These are phyloP conservation scores for Eucalyptus erythrocorys DNA, from an alignment of 345 rosid genomes.

Conservation along the genomic window DNA sequence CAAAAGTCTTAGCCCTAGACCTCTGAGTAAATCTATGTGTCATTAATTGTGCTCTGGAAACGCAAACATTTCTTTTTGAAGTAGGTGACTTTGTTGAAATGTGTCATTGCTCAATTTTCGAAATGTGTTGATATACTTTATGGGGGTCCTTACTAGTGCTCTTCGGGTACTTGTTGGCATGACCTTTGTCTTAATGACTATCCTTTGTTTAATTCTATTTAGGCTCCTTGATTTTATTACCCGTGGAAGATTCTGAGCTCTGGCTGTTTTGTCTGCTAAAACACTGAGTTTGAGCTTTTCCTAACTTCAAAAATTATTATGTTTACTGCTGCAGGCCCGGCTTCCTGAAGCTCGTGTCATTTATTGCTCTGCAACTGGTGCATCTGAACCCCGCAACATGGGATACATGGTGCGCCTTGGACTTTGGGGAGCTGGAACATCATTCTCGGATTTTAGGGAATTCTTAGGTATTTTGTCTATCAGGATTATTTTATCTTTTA, in stretches of 20 bases:
- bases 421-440: slow-evolving; percentile 97
- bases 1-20: not conserved
- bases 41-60: not conserved
- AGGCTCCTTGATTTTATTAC: not conserved
- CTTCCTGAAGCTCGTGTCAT: slow-evolving; percentile 93
- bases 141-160: not conserved
- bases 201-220: not conserved
- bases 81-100: not conserved
- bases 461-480: slow-evolving; percentile 56
- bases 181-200: not conserved
- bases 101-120: not conserved
- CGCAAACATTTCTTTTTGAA: not conserved
- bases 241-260: not conserved
- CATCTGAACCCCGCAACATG: slow-evolving; percentile 99
- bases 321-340: slow-evolving; percentile 50
- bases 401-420: slow-evolving; percentile 99
- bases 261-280: not conserved
- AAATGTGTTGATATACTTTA: not conserved
- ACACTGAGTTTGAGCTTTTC: not conserved
- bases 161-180: not conserved
- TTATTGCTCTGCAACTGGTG: slow-evolving; percentile 99
- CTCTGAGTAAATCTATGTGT: not conserved
- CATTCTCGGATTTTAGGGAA: slow-evolving; percentile 61
- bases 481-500: slow-evolving; percentile 23
- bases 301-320: not conserved